These are phyloP conservation scores for Botryotinia globosa DNA, from an alignment of 2,329 filamentous ascomycete species.

Conservation along the genomic window DNA sequence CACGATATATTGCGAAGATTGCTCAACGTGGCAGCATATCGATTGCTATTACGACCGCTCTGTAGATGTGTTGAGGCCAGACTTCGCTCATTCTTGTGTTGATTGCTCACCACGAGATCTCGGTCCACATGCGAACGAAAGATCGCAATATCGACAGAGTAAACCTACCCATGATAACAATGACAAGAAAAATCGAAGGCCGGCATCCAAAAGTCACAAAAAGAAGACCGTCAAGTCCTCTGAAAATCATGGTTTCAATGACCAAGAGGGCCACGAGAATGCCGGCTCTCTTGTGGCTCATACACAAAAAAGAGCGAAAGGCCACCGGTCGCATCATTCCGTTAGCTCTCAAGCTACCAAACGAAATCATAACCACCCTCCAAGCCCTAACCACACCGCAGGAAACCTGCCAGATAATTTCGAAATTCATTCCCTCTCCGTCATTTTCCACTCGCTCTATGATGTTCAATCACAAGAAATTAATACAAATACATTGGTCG, in stretches of 20 bases:
- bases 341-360: constrained; percentile 63
- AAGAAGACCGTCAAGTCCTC: constrained; percentile 74
- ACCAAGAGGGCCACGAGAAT: constrained; percentile 50
- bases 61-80: constrained; percentile 66
- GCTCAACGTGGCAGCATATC: constrained; percentile 98
- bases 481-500: constrained; percentile 74
- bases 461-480: constrained; percentile 58
- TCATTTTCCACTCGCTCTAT: constrained; percentile 73
- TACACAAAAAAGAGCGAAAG: constrained; percentile 78
- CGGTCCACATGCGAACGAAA: constrained; percentile 68
- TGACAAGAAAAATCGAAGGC: constrained; percentile 72
- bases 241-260: constrained; percentile 62
- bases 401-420: constrained; percentile 62
- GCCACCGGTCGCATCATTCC: constrained; percentile 75
- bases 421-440: constrained; percentile 66
- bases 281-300: constrained; percentile 45
- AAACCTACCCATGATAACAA: constrained; percentile 46
- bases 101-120: constrained; percentile 80
- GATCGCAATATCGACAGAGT: constrained; percentile 62
- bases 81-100: constrained; percentile 79
- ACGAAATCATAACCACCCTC: constrained; percentile 56
- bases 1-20: constrained; percentile 93
- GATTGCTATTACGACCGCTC: constrained; percentile 87
- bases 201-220: constrained; percentile 77
- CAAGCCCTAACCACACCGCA: constrained; percentile 76